Conservation (phyloP, 108 stramenopile genomes). For the Pseudonitzschia multistriata region DNA sequence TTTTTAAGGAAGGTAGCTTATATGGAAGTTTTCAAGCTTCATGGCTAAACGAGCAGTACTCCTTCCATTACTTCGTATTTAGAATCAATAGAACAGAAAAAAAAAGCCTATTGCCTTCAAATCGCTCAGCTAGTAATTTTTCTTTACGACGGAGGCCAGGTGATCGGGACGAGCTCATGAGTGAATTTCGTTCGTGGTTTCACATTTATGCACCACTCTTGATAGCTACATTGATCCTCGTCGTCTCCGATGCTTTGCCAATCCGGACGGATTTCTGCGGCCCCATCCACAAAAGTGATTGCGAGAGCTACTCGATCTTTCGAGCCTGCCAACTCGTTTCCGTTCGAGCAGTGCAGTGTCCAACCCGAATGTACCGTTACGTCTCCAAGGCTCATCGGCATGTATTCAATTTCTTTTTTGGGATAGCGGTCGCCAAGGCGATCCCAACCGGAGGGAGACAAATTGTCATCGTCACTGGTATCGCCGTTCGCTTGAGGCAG, state of each 20-base stretch:
- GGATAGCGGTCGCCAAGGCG: constrained; percentile 59
- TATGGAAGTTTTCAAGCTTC: too few species aligned
- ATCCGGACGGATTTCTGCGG: constrained; percentile 70
- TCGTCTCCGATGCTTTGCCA: constrained; percentile 54
- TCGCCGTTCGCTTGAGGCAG: constrained; percentile 28
- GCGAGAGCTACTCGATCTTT: constrained; percentile 74
- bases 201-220: constrained; percentile 63
- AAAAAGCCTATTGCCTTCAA: neutral
- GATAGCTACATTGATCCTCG: constrained; percentile 79
- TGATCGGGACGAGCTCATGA: constrained; percentile 74
- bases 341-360: constrained; percentile 83
- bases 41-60: too few species aligned
- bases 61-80: too few species aligned
- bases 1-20: too few species aligned
- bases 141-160: constrained; percentile 50
- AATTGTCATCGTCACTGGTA: neutral
- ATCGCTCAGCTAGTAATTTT: neutral
- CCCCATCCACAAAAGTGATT: constrained; percentile 75
- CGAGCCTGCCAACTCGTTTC: constrained; percentile 21
- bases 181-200: constrained; percentile 44
- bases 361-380: constrained; percentile 83
- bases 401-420: constrained; percentile 51
- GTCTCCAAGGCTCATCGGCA: constrained; percentile 74
- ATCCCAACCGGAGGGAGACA: constrained; percentile 34
- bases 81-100: too few species aligned